Evolutionary conservation across 2,329 filamentous ascomycete genomes (phyloP).

Genomic region (Gremmenia infestans): DNA sequence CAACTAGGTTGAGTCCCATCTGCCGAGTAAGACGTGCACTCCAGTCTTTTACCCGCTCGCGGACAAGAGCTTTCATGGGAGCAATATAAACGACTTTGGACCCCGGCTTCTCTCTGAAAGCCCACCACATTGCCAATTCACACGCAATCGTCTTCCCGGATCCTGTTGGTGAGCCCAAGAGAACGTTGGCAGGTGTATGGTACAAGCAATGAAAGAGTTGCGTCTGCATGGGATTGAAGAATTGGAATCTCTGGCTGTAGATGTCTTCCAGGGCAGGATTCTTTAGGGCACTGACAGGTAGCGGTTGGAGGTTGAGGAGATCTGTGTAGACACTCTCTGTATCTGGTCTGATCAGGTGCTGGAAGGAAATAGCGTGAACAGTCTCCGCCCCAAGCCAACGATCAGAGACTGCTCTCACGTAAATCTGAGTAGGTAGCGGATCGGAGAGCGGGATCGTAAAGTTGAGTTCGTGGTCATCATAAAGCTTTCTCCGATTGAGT

Average conservation of each 20-base stretch:
- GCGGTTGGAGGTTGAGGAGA: slow-evolving; percentile 81
- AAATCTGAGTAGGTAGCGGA: slow-evolving; percentile 90
- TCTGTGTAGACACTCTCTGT: slow-evolving; percentile 98
- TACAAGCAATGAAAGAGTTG: slow-evolving; percentile 98
- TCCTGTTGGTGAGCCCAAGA: slow-evolving; percentile 91
- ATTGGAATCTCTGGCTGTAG: slow-evolving; percentile 84
- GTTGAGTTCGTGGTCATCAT: slow-evolving; percentile 95
- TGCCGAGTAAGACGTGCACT: slow-evolving; percentile 72
- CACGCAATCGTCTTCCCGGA: slow-evolving; percentile 97
- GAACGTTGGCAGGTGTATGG: slow-evolving; percentile 83
- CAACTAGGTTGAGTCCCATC: slow-evolving; percentile 85
- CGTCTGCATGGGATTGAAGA: slow-evolving; percentile 99
- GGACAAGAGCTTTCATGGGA: slow-evolving; percentile 97
- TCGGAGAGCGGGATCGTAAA: slow-evolving; percentile 96
- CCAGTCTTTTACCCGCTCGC: slow-evolving; percentile 96
- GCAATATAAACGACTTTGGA: slow-evolving; percentile 99
- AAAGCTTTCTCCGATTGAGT: slow-evolving; percentile 78
- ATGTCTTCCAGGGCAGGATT: slow-evolving; percentile 84
- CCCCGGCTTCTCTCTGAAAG: slow-evolving; percentile 87
- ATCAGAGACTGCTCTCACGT: slow-evolving; percentile 90
- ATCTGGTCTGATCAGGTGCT: slow-evolving; percentile 94
- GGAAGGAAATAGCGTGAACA: slow-evolving; percentile 91
- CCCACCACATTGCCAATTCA: slow-evolving; percentile 99
- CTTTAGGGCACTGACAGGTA: slow-evolving; percentile 81
- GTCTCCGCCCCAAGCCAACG: slow-evolving; percentile 96